phyloP scores from a whole-genome alignment of 2,329 filamentous ascomycete genomes.

The Diaporthe vexans region DNA sequence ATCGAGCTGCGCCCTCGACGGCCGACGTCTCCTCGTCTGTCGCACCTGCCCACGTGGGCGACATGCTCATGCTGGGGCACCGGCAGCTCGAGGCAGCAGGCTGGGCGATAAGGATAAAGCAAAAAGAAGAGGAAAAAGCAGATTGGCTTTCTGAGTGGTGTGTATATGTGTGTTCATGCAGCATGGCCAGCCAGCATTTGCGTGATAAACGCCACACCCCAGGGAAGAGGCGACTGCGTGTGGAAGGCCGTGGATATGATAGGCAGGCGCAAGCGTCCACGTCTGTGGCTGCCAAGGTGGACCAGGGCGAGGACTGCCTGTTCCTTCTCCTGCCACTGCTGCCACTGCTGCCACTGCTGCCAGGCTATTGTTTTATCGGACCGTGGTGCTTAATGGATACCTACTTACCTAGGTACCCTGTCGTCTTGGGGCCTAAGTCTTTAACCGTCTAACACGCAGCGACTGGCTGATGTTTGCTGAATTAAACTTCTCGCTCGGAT shows the following conservation, averaged over 20 bases:
- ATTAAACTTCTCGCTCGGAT: conserved; percentile 19
- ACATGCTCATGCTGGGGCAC: background rate
- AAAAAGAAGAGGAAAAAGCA: conserved; percentile 3
- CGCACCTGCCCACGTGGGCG: conserved; percentile 14
- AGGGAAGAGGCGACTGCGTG: background rate
- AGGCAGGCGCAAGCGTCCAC: conserved; percentile 10
- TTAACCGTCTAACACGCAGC: background rate
- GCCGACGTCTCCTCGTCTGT: background rate
- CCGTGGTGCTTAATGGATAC: background rate
- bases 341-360: too few species aligned
- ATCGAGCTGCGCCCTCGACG: conserved; percentile 3
- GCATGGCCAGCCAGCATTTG: background rate
- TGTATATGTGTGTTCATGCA: background rate
- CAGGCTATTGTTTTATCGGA: conserved; percentile 25
- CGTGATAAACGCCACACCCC: conserved; percentile 2
- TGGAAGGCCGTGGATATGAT: conserved; percentile 1
- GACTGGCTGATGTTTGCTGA: conserved; percentile 11
- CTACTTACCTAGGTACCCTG: background rate
- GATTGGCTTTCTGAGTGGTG: background rate
- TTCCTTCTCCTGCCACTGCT: background rate
- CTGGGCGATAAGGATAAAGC: background rate
- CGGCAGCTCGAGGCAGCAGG: background rate
- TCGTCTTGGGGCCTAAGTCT: background rate
- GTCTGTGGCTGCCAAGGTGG: conserved; percentile 12
- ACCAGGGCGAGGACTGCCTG: background rate